phyloP scores from a whole-genome alignment of 768 basidiomycete species.

The Chalciporus piperatus region DNA sequence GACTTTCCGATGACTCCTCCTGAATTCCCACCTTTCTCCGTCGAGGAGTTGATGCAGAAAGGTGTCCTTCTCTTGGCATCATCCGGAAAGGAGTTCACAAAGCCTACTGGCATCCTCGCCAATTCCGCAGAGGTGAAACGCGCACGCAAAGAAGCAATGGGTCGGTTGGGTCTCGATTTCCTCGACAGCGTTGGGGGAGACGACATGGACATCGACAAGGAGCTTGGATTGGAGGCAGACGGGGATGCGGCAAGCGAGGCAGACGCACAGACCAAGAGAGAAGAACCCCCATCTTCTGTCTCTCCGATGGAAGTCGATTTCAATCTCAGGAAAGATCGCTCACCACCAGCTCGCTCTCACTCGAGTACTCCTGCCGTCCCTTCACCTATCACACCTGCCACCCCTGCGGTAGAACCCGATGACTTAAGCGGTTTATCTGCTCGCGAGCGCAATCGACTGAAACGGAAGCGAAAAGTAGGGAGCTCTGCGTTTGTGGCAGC shows the following conservation, averaged over 20 bases:
- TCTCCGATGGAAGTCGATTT: conserved; percentile 48
- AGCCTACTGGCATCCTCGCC: conserved; percentile 67
- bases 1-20: conserved; percentile 37
- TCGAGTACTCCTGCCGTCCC: conserved; percentile 45
- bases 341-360: conserved; percentile 40
- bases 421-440: conserved; percentile 71
- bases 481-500: conserved; percentile 79
- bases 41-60: conserved; percentile 71
- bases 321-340: conserved; percentile 39
- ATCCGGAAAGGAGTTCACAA: conserved; percentile 89
- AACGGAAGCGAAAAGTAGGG: conserved; percentile 90
- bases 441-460: conserved; percentile 89
- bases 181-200: conserved; percentile 70
- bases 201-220: conserved; percentile 84
- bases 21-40: conserved; percentile 73
- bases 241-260: conserved; percentile 44
- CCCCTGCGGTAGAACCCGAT: conserved; percentile 35
- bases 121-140: conserved; percentile 80
- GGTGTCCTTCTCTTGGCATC: conserved; percentile 82
- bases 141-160: conserved; percentile 86
- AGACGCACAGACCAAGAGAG: conserved; percentile 38
- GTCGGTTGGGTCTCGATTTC: conserved; percentile 83
- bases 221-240: conserved; percentile 61
- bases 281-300: conserved; percentile 32
- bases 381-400: conserved; percentile 45